phyloP scores from a whole-genome alignment of 108 stramenopile species.

The Halocafeteria seosinensis region DNA sequence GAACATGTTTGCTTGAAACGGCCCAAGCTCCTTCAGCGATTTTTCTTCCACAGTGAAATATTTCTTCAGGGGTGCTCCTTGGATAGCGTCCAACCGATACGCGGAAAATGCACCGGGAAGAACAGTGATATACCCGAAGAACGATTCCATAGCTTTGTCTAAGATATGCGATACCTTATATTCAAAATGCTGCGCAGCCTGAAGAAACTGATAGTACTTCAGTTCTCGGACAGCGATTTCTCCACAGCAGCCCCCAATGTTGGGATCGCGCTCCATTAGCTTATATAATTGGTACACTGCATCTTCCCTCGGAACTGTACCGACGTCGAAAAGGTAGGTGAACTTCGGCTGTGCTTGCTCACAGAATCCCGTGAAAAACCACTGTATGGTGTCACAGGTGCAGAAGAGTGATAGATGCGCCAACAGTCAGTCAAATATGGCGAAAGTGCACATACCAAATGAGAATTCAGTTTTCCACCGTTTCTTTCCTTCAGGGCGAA shows the following conservation, averaged over 20 bases:
- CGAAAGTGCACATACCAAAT: no score
- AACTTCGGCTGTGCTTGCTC: neutral
- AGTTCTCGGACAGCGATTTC: neutral
- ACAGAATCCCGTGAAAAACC: neutral
- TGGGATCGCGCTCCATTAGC: neutral
- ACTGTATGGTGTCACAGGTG: no score
- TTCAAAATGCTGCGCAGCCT: neutral
- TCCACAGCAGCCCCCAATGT: neutral
- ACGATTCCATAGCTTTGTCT: neutral
- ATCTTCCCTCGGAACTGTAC: neutral
- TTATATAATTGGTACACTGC: neutral
- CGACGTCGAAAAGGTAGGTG: neutral
- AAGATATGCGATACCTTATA: neutral
- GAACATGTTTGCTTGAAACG: neutral
- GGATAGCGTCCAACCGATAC: neutral
- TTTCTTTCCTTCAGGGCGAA: neutral
- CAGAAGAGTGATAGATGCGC: no score
- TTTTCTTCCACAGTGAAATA: neutral
- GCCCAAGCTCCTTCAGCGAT: neutral
- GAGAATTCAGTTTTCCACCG: constrained; percentile 2
- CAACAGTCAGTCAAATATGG: no score
- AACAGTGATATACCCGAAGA: neutral
- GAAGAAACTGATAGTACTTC: neutral
- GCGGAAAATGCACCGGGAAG: constrained; percentile 1
- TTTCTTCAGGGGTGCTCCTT: neutral